Base-by-base conservation (phyloP, 192 early-diverging fungal genomes). In the Podila epigama region DNA sequence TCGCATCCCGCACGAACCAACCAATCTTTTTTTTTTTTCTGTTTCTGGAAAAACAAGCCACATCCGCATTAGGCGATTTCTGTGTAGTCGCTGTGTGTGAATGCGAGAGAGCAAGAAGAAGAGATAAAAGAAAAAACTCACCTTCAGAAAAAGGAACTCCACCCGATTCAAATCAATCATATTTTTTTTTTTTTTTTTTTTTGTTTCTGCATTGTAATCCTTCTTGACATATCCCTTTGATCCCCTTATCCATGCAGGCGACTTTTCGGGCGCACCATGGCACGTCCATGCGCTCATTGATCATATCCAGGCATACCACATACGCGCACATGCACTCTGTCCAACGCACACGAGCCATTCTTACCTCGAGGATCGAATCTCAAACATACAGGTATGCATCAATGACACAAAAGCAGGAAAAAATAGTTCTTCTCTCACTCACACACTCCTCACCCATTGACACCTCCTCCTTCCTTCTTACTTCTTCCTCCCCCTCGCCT, bases 241-340 rank as follows among this genome's bases (percentile, higher is more conserved):
- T 29, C 44, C 4, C 42, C 18, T 48, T 18, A 27, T 12, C 13
- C 63, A 75, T 75, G 70, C 70, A 66, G 63, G 63, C 63, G 11
- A 44, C 63, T 40, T 66, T 63, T 66, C 51, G 66, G 22, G 63
- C 58, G 10, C 70, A 66, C 25, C 56, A 58, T 12, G 58, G 70
- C n/a, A 48, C 25, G 44, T 41, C 63, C 16, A 32, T 72, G 35
- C 55, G 63, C 57, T 44, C 61, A 40, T 31, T 37, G 63, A 72
- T 61, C 58, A 18, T 58, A 28, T 56, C 5, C 40, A 61, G 58
- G 48, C 42, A 44, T 12, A 8, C 60, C 16, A 51, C 58, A 2
- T 33, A 40, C 63, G 54, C 33, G 27, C 57, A 60, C 44, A 4
- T 42, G 20, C 28, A 18, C 5, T 41, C 51, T 33, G 31, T 56